These are phyloP conservation scores for Xylaria venustula DNA, from an alignment of 495 filamentous ascomycete species.

Conservation along the genomic window DNA sequence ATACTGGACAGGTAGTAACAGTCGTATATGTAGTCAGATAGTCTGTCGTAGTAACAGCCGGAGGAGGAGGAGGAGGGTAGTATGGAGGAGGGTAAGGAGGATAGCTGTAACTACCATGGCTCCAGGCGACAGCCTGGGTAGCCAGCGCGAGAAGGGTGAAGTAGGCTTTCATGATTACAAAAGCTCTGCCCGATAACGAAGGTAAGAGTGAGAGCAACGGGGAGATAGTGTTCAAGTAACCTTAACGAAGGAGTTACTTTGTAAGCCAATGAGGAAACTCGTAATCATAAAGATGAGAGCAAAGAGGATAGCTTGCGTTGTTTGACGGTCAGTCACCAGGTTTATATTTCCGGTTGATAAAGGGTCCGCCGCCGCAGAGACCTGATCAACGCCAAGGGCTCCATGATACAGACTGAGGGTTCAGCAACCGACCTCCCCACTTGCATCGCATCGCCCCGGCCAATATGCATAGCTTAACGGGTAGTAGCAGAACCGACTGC, in stretches of 20 bases:
- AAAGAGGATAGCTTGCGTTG: neutral
- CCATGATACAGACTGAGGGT: neutral
- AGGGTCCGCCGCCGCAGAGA: no score
- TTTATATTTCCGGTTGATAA: slow-evolving; percentile 4
- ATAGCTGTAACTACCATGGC: slow-evolving; percentile 13
- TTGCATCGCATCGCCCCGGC: neutral
- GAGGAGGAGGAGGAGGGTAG: slow-evolving; percentile 11
- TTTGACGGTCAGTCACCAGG: neutral
- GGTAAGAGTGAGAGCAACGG: slow-evolving; percentile 15
- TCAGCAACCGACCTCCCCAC: neutral
- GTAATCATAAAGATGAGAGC: neutral
- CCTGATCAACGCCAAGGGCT: neutral
- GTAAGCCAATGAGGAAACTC: neutral
- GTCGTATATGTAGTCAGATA: slow-evolving; percentile 32
- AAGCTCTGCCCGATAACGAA: slow-evolving; percentile 21
- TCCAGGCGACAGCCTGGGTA: slow-evolving; percentile 36
- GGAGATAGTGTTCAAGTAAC: slow-evolving; percentile 37
- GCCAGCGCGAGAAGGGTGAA: slow-evolving; percentile 40
- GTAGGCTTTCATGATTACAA: slow-evolving; percentile 41
- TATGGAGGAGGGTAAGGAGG: slow-evolving; percentile 11
- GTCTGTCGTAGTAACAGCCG: slow-evolving; percentile 19
- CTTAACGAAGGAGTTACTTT: slow-evolving; percentile 49
- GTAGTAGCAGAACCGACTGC: slow-evolving; percentile 1
- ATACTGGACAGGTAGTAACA: slow-evolving; percentile 31
- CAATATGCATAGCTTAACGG: neutral